Evolutionary conservation across 192 early-diverging fungal species (phyloP).

Genomic region (Umbelopsis sp.): DNA sequence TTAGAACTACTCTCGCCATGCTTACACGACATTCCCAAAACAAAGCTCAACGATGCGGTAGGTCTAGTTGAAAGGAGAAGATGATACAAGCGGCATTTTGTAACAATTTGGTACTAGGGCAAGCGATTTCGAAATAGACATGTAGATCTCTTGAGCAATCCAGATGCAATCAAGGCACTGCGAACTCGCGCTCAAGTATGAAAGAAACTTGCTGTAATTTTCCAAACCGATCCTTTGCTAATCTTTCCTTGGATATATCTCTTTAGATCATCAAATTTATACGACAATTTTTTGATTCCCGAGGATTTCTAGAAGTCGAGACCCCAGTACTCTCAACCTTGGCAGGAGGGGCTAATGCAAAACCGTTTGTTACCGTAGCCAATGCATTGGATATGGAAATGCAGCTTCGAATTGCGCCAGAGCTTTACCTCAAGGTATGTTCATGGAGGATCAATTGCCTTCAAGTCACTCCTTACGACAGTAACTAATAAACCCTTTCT

Average conservation of each 20-base stretch:
- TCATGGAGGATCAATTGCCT: neutral
- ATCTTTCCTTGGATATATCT: neutral
- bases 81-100: neutral
- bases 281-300: conserved; percentile 60
- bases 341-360: conserved; percentile 81
- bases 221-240: neutral
- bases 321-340: conserved; percentile 76
- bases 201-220: too few relatives aligned
- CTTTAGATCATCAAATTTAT: conserved; percentile 59
- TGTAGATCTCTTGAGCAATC: conserved; percentile 77
- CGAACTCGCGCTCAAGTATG: conserved; percentile 55
- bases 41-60: conserved; percentile 60
- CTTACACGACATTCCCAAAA: conserved; percentile 65
- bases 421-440: conserved; percentile 77
- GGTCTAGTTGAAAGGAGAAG: neutral
- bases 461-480: neutral
- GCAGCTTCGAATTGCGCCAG: conserved; percentile 82
- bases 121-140: conserved; percentile 72
- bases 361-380: conserved; percentile 73
- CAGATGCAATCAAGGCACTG: conserved; percentile 49
- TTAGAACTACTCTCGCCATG: conserved; percentile 69
- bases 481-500: neutral
- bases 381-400: conserved; percentile 69
- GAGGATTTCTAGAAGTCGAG: conserved; percentile 82
- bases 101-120: conserved; percentile 28